These are phyloP conservation scores for Candida ulmi DNA, from an alignment of 805 yeast genomes.

Conservation along the genomic window DNA sequence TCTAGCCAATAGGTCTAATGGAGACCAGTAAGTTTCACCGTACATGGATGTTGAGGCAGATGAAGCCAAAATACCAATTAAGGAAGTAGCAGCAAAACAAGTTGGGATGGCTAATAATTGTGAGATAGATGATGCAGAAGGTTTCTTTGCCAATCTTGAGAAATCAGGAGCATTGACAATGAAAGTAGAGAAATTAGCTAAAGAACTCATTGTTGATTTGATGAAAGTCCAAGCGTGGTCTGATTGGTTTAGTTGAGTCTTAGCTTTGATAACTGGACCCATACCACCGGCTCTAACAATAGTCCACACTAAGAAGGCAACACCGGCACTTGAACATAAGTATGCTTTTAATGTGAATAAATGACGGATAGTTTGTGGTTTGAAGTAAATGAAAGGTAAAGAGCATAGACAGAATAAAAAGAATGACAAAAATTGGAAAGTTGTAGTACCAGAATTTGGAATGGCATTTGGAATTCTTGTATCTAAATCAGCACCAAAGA, in stretches of 20 bases:
- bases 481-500: slow-evolving; percentile 64
- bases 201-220: slow-evolving; percentile 67
- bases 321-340: slow-evolving; percentile 76
- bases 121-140: slow-evolving; percentile 43
- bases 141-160: slow-evolving; percentile 69
- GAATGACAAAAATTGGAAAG: slow-evolving; percentile 68
- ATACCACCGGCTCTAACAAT: slow-evolving; percentile 73
- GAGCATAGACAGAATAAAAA: slow-evolving; percentile 79
- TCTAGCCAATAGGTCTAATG: slow-evolving; percentile 56
- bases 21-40: slow-evolving; percentile 76
- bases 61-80: slow-evolving; percentile 80
- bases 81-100: slow-evolving; percentile 72
- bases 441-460: slow-evolving; percentile 54
- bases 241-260: slow-evolving; percentile 46
- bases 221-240: slow-evolving; percentile 81
- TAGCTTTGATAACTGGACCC: slow-evolving; percentile 63
- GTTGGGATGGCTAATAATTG: slow-evolving; percentile 67
- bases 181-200: slow-evolving; percentile 83
- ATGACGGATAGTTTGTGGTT: slow-evolving; percentile 79
- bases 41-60: slow-evolving; percentile 68
- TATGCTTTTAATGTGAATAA: slow-evolving; percentile 78
- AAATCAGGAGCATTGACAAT: slow-evolving; percentile 88
- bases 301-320: slow-evolving; percentile 82
- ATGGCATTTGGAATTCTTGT: slow-evolving; percentile 60
- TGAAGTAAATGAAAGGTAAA: slow-evolving; percentile 75